phyloP scores from a whole-genome alignment of 2,329 filamentous ascomycete species.

The Stromatinia cepivora region DNA sequence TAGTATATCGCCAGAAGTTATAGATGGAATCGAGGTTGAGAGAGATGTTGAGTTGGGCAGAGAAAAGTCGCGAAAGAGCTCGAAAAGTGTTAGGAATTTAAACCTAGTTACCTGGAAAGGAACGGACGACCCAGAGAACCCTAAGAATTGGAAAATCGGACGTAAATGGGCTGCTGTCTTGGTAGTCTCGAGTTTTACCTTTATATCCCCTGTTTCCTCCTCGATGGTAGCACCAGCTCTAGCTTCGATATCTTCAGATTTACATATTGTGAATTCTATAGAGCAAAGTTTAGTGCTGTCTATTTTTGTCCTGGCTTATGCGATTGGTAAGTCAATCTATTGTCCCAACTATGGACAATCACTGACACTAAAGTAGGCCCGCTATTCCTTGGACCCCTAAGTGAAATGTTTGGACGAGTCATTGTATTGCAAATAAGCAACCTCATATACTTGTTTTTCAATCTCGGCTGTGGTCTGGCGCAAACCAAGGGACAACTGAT shows the following conservation, averaged over 20 bases:
- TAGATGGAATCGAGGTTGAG: slow-evolving; percentile 34
- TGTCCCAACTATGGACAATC: neutral
- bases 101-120: slow-evolving; percentile 37
- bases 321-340: slow-evolving; percentile 8
- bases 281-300: slow-evolving; percentile 50
- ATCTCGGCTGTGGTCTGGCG: slow-evolving; percentile 52
- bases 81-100: slow-evolving; percentile 32
- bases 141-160: slow-evolving; percentile 35
- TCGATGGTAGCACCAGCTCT: slow-evolving; percentile 57
- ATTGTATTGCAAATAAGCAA: slow-evolving; percentile 48
- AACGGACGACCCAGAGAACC: slow-evolving; percentile 35
- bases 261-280: slow-evolving; percentile 50
- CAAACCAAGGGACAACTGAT: slow-evolving; percentile 48
- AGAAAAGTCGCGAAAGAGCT: slow-evolving; percentile 25
- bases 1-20: slow-evolving; percentile 32
- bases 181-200: slow-evolving; percentile 47
- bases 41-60: slow-evolving; percentile 36
- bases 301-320: slow-evolving; percentile 49
- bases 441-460: slow-evolving; percentile 55
- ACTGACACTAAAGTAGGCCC: slow-evolving; percentile 45
- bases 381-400: slow-evolving; percentile 60
- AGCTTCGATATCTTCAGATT: slow-evolving; percentile 52
- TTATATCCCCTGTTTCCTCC: slow-evolving; percentile 53
- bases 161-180: slow-evolving; percentile 52
- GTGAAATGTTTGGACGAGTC: slow-evolving; percentile 51